Evolutionary conservation across 441 rosid genomes (phyloP), one percentile per base, ranked within the genome.

Genomic region (Cnidoscolus chayamansa): DNA sequence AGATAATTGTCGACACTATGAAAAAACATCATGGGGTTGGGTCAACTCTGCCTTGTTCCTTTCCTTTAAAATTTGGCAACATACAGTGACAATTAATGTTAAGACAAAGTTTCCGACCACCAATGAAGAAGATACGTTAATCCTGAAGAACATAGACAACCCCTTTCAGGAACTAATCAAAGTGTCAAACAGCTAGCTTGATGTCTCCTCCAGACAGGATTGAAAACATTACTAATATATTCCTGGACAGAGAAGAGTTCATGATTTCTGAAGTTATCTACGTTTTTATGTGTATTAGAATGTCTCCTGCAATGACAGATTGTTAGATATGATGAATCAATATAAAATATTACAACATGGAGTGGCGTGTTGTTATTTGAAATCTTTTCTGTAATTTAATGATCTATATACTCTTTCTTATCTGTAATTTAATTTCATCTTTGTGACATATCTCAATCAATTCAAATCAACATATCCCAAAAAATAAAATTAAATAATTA

Each of bases 121-220:
- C 25, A 25, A 25, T 25, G 25, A 25, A 25, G 25, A 25, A 25
- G 25, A 25, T 25, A 25, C 25, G 25, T 25, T 25, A 25, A 25
- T 25, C 25, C 25, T 25, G 25, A 25, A 25, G 25, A 25, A 25
- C 25, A 25, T 25, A 25, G 25, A 25, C 25, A 25, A 25, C 25
- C 25, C 25, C 25, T 25, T 25, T 25, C 25, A 25, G 25, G 25
- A 25, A 25, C 25, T 25, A 25, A 25, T 35, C 40, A 35, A 35
- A 35, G 5, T 35, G 32, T 82, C 79, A 53, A 76, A 59, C 77
- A 78, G 59, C 17, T 74, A 68, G 76, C 40, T 35, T 75, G 31
- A 51, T 1, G 40, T 17, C 49, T 49, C 31, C 54, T 61, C 0
- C 19, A 5, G 0, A 61, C n/a, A 1, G 20, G 32, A 45, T 9